Base-by-base conservation (phyloP, 352 stramenopile genomes). In the Plasmopara viticola region DNA sequence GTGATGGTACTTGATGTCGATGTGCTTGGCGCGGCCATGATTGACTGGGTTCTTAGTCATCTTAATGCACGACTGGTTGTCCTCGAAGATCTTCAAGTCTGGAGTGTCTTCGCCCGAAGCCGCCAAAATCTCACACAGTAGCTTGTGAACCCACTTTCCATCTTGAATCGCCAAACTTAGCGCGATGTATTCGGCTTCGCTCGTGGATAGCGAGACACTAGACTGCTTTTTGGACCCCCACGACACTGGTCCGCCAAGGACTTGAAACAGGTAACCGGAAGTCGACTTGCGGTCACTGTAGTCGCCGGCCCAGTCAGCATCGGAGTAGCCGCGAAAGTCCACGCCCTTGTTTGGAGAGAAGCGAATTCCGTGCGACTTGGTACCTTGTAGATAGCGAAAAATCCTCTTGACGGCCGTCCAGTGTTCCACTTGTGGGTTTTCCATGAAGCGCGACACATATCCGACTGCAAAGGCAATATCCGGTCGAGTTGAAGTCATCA, bases 371-470 rank as follows among this genome's bases (percentile, higher is more conserved):
- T 58, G 50, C 38, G 50, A 52, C 43, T 55, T 58, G 39, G 56
- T 62, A 0, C 55, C 55, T 53, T 62, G 44, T 5, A 25, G 20
- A 25, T 57, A 38, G 31, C 48, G 56, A 5, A 43, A 41, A 35
- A 25, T 25, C 20, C 20, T 25, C 20, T 43, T 62, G 56, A 57
- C 38, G 28, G 38, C 45, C 45, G 34, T 39, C 44, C 49, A 63
- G 31, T 63, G 51, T 9, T 64, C 40, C 0, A 46, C 45, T 53
- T 64, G 51, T 0, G 33, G 41, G 52, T 64, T 14, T 53, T 17
- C 46, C 20, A 64, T 56, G 51, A 60, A 64, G 28, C 57, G 49
- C 15, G 56, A 51, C 0, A 64, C 45, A 28, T 58, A 63, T 0
- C 46, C 42, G 0, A 56, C 54, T 0, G 41, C 54, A 5, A 44